Base-by-base conservation (phyloP, 2,329 filamentous ascomycete species). In the Didymella segeticola region DNA sequence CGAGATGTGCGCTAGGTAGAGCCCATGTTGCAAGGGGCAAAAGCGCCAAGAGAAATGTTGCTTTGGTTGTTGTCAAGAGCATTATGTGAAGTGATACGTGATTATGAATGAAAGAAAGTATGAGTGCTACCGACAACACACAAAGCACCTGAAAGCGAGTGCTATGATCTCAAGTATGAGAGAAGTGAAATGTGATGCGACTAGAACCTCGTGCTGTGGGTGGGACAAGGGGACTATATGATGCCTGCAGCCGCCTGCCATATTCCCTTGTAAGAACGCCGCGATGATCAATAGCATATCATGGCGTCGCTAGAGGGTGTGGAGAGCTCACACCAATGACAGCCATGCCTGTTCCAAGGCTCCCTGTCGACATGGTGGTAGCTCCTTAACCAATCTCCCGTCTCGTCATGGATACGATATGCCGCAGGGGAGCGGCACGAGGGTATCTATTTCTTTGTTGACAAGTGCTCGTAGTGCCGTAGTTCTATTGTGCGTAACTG, bases 251-350 rank as follows among this genome's bases (percentile, higher is more conserved):
- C 53, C 41, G 43, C 52, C 45, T 56, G 49, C 42, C 51, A 47
- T 61, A 36, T 41, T 43, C 43, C 41, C 46, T 49, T 57, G 49
- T 48, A 23, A 36, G 36, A 41, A 38, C 27, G 34, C 39, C 23
- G 43, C 54, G 43, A 43, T 54, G 47, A 64, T 60, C 33, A 39
- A 38, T 48, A 46, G 47, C 17, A 54, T 51, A 49, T 42, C 34
- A 49, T 38, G 43, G 49, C 37, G 47, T 38, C 46, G 47, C 42
- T 47, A 56, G 26, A 50, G 29, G 43, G 43, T 57, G 59, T 64
- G 55, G 53, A 65, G 45, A 60, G 51, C 47, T 64, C 45, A 58
- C 59, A 63, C 53, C 50, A 62, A 57, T 56, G 59, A 53, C 37
- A 61, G 23, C 45, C 39, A 31, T 39, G 42, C 33, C 41, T 51